Conservation (phyloP, 2,329 filamentous ascomycete genomes). For the Penicillium sp. region DNA sequence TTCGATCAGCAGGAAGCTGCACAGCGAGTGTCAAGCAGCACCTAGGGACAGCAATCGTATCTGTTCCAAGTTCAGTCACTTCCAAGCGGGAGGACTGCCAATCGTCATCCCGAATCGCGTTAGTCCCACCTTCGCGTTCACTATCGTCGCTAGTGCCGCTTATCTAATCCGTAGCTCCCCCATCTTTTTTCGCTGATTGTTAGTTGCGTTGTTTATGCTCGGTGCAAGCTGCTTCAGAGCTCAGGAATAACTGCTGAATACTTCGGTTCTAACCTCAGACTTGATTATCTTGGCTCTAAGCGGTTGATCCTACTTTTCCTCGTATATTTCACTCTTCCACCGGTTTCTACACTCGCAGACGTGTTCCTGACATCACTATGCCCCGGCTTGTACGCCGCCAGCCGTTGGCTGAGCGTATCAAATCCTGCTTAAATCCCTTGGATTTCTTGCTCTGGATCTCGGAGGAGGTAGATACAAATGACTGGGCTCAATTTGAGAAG, state of each 20-base stretch:
- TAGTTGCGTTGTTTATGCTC: slow-evolving; percentile 22
- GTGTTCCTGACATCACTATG: slow-evolving; percentile 56
- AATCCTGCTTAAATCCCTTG: slow-evolving; percentile 79
- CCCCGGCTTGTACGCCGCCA: slow-evolving; percentile 82
- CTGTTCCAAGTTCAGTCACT: slow-evolving; percentile 17
- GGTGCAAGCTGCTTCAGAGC: slow-evolving; percentile 16
- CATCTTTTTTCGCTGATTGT: slow-evolving; percentile 12
- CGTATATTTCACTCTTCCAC: not conserved
- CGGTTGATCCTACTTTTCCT: not conserved
- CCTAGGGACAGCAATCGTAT: slow-evolving; percentile 4
- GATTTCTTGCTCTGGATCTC: slow-evolving; percentile 91
- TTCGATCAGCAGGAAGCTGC: not conserved
- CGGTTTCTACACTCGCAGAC: not conserved
- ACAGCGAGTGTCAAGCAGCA: not conserved
- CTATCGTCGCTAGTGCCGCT: slow-evolving; percentile 10
- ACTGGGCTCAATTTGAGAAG: slow-evolving; percentile 81
- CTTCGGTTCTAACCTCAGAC: not conserved
- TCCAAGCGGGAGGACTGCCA: not conserved
- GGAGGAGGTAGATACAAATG: slow-evolving; percentile 87
- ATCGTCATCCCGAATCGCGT: slow-evolving; percentile 13
- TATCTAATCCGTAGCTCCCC: slow-evolving; percentile 24
- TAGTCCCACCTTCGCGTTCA: slow-evolving; percentile 6
- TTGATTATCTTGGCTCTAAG: not conserved
- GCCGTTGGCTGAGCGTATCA: slow-evolving; percentile 80
- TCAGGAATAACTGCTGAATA: not conserved